These are phyloP conservation scores for Castanea mollissima DNA, from an alignment of 306 rosid species.

Conservation along the genomic window DNA sequence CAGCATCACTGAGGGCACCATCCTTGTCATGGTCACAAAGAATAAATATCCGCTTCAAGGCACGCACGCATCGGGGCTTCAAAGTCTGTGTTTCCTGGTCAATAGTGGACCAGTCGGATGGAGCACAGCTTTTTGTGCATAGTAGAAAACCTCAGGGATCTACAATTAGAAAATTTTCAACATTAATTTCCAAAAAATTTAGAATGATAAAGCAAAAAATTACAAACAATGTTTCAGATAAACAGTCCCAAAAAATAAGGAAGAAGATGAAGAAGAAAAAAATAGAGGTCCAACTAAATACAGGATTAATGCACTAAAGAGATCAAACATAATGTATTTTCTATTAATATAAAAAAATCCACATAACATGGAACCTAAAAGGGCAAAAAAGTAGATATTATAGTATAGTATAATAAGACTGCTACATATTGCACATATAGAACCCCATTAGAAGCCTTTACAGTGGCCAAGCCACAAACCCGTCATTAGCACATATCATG, in stretches of 20 bases:
- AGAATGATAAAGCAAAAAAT: constrained; percentile 1
- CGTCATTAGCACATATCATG: not conserved
- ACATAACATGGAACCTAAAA: not conserved
- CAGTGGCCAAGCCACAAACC: not conserved
- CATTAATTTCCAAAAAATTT: not conserved
- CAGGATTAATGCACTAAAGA: not conserved
- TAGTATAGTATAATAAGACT: not conserved
- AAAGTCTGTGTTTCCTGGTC: constrained; percentile 96
- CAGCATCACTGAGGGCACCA: constrained; percentile 74
- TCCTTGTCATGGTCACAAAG: constrained; percentile 92
- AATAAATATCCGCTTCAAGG: constrained; percentile 93
- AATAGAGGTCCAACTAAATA: not conserved
- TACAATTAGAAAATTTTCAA: constrained; percentile 30
- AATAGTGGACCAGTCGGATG: constrained; percentile 94
- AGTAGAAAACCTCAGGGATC: constrained; percentile 98
- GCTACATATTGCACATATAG: not conserved
- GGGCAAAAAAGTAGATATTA: not conserved
- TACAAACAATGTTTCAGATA: constrained; percentile 4
- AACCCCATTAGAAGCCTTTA: not conserved
- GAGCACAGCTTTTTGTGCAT: constrained; percentile 98
- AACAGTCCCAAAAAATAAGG: not conserved
- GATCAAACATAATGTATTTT: not conserved
- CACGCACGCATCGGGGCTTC: constrained; percentile 91
- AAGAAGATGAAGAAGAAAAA: too few species aligned
- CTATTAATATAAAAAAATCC: not conserved